Conservation (phyloP, 2,329 filamentous ascomycete species). For the Fusarium oxysporum region DNA sequence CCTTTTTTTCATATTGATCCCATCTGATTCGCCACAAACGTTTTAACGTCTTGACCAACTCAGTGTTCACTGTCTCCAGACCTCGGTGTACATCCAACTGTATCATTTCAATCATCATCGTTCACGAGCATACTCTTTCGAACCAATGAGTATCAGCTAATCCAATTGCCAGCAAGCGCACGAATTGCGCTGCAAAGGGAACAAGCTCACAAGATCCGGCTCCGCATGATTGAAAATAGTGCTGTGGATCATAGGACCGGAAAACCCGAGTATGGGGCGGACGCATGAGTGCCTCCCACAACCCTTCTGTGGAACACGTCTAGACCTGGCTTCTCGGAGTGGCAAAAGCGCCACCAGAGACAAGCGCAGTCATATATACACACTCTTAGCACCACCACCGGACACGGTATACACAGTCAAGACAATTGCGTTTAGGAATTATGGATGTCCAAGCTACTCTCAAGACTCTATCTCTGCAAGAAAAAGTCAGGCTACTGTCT, state of each 20-base stretch:
- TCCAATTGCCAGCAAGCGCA: background rate
- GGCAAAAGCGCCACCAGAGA: background rate
- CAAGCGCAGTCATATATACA: background rate
- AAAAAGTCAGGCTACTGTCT: background rate
- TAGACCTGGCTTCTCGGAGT: background rate
- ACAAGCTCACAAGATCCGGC: background rate
- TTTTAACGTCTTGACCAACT: background rate
- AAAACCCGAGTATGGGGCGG: background rate
- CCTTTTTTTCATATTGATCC: fast-evolving
- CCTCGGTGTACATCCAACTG: background rate
- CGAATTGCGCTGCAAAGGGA: background rate
- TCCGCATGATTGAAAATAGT: background rate
- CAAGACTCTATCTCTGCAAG: background rate
- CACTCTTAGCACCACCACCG: background rate
- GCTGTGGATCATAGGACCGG: background rate
- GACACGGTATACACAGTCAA: background rate
- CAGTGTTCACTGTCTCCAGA: background rate
- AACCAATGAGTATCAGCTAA: fast-evolving
- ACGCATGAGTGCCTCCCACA: background rate
- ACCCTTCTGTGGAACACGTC: fast-evolving
- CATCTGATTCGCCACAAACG: fast-evolving
- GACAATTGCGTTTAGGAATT: fast-evolving
- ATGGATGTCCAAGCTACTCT: background rate
- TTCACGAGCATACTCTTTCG: fast-evolving
- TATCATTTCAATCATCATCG: background rate